Base-by-base conservation (phyloP, 1,139 yeast genomes). In the Williopsis jadinii region DNA sequence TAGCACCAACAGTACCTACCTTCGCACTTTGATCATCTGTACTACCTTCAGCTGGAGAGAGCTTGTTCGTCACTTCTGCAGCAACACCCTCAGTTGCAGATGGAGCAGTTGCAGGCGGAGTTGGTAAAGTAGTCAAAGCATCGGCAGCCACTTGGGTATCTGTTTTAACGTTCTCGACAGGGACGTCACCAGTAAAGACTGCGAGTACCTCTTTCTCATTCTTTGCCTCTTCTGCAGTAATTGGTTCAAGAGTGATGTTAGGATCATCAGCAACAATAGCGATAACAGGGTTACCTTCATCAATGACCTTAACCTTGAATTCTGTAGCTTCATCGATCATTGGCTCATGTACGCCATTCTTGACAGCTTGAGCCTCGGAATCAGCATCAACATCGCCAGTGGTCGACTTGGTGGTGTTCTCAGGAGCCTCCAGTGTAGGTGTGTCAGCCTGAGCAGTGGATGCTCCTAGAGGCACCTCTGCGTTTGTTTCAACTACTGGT, bases 51-150 rank as follows among this genome's bases (percentile, higher is more conserved):
- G 41, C 40, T 13, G 50, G 37, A 9, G 48, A 34, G 4, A 4
- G 24, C n/a, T 30, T 40, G 12, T 38, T 39, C n/a, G 42, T 34
- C 38, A 32, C 32, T 13, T 41, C 31, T 11, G 40, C 34, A 11
- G 43, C 6, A 6, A 19, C 24, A 19, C 24, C 24, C 6, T n/a
- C n/a, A n/a, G 24, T 19, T 19, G 24, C 24, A 19, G 24, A 19
- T 34, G 36, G 36, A 11, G 52, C 39, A n/a, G 57, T 50, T 4
- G 34, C 38, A 13, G 55, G 55, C 36, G 54, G 53, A 19, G 55
- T 52, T 30, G 46, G 44, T n/a, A 49, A 38, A 8, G 43, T 26
- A 9, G 39, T 34, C 30, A 40, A 35, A 26, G 36, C 38, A 24
- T 9, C 24, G 13, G 36, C 36, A 11, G 42, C 30, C 5, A 28